These are phyloP conservation scores for Trichoderma harzianum DNA, from an alignment of 2,329 filamentous ascomycete genomes.

Conservation along the genomic window DNA sequence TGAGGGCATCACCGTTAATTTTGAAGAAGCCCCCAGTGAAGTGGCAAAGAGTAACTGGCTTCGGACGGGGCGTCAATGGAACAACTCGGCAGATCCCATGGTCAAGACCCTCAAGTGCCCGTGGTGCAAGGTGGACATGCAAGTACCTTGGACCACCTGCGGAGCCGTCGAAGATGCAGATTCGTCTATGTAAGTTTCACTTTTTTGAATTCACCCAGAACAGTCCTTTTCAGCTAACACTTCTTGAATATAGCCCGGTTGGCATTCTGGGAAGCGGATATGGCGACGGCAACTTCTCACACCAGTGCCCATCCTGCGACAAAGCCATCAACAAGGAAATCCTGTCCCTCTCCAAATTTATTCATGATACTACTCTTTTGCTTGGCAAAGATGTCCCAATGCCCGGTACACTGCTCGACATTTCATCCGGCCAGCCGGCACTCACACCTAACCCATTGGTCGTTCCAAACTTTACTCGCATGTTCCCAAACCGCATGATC, in stretches of 20 bases:
- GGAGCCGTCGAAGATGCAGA: slow-evolving; percentile 30
- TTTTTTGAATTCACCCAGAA: not conserved
- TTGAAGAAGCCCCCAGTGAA: slow-evolving; percentile 51
- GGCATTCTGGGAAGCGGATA: slow-evolving; percentile 49
- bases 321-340: slow-evolving; percentile 52
- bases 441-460: slow-evolving; percentile 23
- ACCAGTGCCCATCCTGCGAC: slow-evolving; percentile 49
- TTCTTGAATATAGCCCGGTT: not conserved
- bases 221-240: not conserved
- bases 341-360: slow-evolving; percentile 59
- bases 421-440: slow-evolving; percentile 49
- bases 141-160: slow-evolving; percentile 60
- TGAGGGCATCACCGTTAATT: slow-evolving; percentile 54
- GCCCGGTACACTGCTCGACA: slow-evolving; percentile 63
- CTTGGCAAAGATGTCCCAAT: slow-evolving; percentile 44
- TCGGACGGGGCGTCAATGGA: slow-evolving; percentile 53
- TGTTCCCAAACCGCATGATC: slow-evolving; percentile 59
- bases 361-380: slow-evolving; percentile 28
- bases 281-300: slow-evolving; percentile 53
- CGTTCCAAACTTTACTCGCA: slow-evolving; percentile 31
- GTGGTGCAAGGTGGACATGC: slow-evolving; percentile 41
- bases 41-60: slow-evolving; percentile 47
- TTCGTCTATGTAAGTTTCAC: not conserved
- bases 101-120: slow-evolving; percentile 54
- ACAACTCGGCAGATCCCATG: slow-evolving; percentile 51